Base-by-base conservation (phyloP, 257 asterid genomes). In the Solanum acaule region DNA sequence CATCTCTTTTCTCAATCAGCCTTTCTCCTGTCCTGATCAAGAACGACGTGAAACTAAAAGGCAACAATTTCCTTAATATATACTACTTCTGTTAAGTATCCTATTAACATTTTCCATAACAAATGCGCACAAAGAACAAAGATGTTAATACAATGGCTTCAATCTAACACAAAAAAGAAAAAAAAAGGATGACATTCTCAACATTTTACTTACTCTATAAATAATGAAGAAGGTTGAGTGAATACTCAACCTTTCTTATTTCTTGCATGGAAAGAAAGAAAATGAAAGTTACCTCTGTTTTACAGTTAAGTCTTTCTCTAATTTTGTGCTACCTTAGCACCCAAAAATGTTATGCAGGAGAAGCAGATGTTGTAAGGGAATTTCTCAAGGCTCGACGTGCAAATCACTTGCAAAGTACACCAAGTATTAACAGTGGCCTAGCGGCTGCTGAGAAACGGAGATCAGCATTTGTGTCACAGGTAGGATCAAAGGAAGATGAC, bases 401-500 rank as follows among this genome's bases (percentile, higher is more conserved):
- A 42, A 71, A 71, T 44, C 56, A 46, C 56, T 46, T 16, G 63
- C 23, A 16, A 52, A 52, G 63, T 18, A 52, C 63, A 72, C 10
- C 13, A 29, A 46, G 18, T 46, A 46, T 8, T 46, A 81, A 81
- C 86, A 63, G 7, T 37, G 27, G 68, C 68, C 14, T 9, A 46
- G 40, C 1, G 40, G 9, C 27, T 46, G 16, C 18, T 49, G 68
- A 16, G 27, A 29, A 81, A 44, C 29, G 10, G 15, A 27, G 18
- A 81, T 27, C 85, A 27, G 27, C 3, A 16, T 81, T 46, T 16
- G 68, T 81, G 85, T 25, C 85, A 27, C 85, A 46, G 20, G 68
- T 27, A 81, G 85, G 85, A 81, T 81, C 85, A 16, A 90, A 84
- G 94, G 91, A 90, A 65, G 86, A 92, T 73, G 92, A 92, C 82